Percentiles rank a stretch among this genome's conserved stretches.
These are phyloP conservation scores for Suillus hirtellus DNA, from an alignment of 768 basidiomycete species.

Conservation along the genomic window DNA sequence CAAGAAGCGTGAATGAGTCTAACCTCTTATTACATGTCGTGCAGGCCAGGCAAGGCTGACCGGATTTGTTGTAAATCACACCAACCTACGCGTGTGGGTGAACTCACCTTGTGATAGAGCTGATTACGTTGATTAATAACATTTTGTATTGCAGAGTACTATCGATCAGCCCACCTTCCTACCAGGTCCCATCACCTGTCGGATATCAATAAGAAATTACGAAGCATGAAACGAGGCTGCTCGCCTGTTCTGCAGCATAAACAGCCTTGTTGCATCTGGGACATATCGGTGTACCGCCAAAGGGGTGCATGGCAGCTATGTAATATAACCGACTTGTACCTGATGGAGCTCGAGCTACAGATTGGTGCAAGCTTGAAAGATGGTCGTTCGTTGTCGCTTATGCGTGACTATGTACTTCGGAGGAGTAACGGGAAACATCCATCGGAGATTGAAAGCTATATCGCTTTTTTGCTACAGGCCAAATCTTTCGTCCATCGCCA, in stretches of 20 bases:
- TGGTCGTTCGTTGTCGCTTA: background rate
- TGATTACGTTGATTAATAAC: constrained; percentile 27
- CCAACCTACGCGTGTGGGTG: background rate
- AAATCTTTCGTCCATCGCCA: constrained; percentile 15
- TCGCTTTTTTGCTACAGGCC: constrained; percentile 20
- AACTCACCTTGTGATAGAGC: constrained; percentile 77
- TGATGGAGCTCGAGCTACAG: background rate
- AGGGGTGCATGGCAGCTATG: constrained; percentile 58
- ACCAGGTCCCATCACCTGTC: constrained; percentile 81
- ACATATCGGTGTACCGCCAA: constrained; percentile 70
- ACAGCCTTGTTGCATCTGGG: constrained; percentile 75
- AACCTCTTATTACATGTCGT: constrained; percentile 74
- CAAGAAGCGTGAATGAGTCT: constrained; percentile 73
- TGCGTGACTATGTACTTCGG: background rate
- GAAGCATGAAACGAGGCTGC: constrained; percentile 15
- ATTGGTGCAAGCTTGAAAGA: constrained; percentile 3
- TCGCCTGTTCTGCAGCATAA: constrained; percentile 87
- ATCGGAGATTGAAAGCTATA: constrained; percentile 43
- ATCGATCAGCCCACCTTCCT: constrained; percentile 62
- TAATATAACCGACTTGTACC: background rate
- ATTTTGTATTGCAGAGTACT: background rate
- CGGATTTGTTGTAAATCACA: constrained; percentile 8
- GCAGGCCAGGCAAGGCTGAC: constrained; percentile 80
- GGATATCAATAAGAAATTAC: constrained; percentile 12
- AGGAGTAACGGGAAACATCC: constrained; percentile 9